Percentiles rank a stretch among this genome's conserved stretches.
Conservation (phyloP, 179 eudicot species). For the Carnegiea gigantea region DNA sequence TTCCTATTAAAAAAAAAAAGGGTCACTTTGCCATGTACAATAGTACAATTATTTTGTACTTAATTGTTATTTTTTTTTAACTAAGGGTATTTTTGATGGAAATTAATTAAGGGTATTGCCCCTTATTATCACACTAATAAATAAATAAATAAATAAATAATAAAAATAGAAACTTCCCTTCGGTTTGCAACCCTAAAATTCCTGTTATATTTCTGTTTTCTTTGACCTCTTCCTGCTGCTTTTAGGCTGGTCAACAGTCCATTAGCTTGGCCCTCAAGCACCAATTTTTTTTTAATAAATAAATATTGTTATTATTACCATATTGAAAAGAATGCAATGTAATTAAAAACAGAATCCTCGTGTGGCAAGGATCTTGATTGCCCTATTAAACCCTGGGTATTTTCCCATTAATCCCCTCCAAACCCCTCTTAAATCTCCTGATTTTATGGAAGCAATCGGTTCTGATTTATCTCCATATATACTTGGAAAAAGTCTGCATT, state of each 20-base stretch:
- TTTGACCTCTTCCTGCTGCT: not conserved
- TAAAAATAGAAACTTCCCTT: not conserved
- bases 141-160: too few relatives aligned
- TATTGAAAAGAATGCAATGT: not conserved
- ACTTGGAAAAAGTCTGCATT: not conserved
- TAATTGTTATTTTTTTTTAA: too few relatives aligned
- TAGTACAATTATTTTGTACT: too few relatives aligned
- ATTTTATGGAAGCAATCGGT: not conserved
- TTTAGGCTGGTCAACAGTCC: not conserved
- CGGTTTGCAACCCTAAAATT: not conserved
- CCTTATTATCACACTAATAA: too few relatives aligned
- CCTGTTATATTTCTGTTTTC: not conserved
- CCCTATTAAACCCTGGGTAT: not conserved
- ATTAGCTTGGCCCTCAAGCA: constrained; percentile 1
- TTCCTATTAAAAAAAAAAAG: too few relatives aligned
- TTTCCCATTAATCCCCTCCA: not conserved
- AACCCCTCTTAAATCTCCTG: not conserved
- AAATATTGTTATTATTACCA: not conserved
- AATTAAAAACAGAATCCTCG: not conserved
- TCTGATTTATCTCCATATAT: not conserved
- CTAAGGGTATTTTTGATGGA: too few relatives aligned
- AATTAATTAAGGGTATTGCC: too few relatives aligned
- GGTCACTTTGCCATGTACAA: too few relatives aligned
- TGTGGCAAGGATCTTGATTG: not conserved
- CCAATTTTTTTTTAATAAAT: not conserved